Base-by-base conservation (phyloP, 805 yeast species). In the Kodamaea lidongshanica region DNA sequence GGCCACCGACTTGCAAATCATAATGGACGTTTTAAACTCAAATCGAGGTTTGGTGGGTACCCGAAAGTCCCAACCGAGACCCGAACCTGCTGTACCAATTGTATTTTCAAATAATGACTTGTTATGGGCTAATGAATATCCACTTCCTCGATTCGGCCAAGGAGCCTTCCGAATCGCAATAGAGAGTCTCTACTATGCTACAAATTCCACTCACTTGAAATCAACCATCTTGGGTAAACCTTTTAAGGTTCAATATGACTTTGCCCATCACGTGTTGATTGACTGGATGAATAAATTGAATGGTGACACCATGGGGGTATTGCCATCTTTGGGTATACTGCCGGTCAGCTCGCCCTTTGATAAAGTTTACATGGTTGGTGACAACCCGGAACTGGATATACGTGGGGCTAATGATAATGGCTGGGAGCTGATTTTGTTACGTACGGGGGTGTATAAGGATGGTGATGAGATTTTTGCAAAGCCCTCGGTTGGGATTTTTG, bases 351-450 rank as follows among this genome's bases (percentile, higher is more conserved):
- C 56, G 25, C 64, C 64, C 5, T 58, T 81, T 44, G 59, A 64
- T 20, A 56, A 69, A n/a, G 80, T 92, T 2, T 88, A 69, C 58
- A 92, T 92, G 98, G 85, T 92, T 19, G 98, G 98, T 16, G 98
- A 92, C 57, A 92, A 92, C 54, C 97, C 96, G 4, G 92, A 79
- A 16, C 74, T 87, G 29, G 98, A 92, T 52, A 92, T 92, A 32
- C 68, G 70, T 33, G 98, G 98, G 1, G 98, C 95, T 5, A 79
- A 81, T 44, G 61, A 64, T 28, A 77, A 79, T 50, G 95, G 96
- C 3, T 92, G 97, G 97, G 75, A 80, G 28, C 77, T 92, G 8
- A 72, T 86, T 20, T 68, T 92, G 25, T 85, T 92, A 15, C 67
- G 78, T 39, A 83, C 96, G 0, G 98, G 98, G 1, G 97, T 92